Evolutionary conservation across 2,329 filamentous ascomycete genomes (phyloP).

Genomic region (Davidsoniella eucalypti): DNA sequence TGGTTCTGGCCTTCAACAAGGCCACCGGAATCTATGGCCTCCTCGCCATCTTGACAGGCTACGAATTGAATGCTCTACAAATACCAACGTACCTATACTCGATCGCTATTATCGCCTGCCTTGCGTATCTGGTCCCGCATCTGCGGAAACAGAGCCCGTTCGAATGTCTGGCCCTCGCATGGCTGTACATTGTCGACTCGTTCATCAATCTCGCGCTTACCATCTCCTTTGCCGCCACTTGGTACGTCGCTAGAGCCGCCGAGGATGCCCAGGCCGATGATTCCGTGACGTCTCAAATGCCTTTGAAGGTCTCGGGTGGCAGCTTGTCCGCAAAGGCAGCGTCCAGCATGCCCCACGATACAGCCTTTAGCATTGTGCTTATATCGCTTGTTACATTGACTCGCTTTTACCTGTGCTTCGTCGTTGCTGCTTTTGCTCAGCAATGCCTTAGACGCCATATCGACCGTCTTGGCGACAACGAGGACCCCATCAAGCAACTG

Average conservation of each 20-base stretch:
- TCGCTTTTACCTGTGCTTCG: conserved; percentile 66
- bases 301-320: conserved; percentile 7
- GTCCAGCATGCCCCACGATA: conserved; percentile 33
- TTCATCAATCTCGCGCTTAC: conserved; percentile 72
- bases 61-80: conserved; percentile 65
- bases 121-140: conserved; percentile 58
- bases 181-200: conserved; percentile 72
- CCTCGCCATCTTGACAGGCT: conserved; percentile 76
- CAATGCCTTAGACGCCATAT: conserved; percentile 54
- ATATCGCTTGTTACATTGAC: conserved; percentile 59
- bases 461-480: conserved; percentile 13
- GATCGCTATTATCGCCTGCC: conserved; percentile 48
- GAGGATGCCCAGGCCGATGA: conserved; percentile 11
- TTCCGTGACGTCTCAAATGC: conserved; percentile 11
- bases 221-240: conserved; percentile 61
- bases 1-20: conserved; percentile 81
- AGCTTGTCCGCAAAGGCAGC: conserved; percentile 6
- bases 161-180: conserved; percentile 65
- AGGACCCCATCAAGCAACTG: conserved; percentile 10
- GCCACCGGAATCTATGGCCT: conserved; percentile 80
- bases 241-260: conserved; percentile 57
- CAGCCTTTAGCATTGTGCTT: conserved; percentile 58
- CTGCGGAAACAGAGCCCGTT: conserved; percentile 66
- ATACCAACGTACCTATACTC: conserved; percentile 88
- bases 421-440: conserved; percentile 71